phyloP scores from a whole-genome alignment of 2,329 filamentous ascomycete genomes.

The Epichloe elymi region DNA sequence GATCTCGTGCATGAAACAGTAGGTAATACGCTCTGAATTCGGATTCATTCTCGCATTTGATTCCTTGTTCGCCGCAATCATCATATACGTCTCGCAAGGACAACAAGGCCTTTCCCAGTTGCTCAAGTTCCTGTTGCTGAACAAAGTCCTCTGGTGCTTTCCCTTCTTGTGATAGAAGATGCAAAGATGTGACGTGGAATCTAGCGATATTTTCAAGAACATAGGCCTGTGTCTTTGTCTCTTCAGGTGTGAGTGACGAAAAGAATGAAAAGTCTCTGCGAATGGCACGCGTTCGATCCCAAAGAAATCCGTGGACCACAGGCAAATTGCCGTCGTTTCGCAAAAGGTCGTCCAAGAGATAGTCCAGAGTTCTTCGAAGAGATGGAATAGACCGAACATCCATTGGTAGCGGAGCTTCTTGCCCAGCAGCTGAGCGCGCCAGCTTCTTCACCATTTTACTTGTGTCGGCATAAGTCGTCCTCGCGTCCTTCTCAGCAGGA shows the following conservation, averaged over 20 bases:
- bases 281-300: slow-evolving; percentile 55
- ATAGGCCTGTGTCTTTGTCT: slow-evolving; percentile 46
- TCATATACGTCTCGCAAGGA: slow-evolving; percentile 55
- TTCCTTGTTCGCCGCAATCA: slow-evolving; percentile 45
- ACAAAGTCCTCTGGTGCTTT: slow-evolving; percentile 47
- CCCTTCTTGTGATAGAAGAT: slow-evolving; percentile 45
- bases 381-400: slow-evolving; percentile 50
- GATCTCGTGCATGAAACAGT: slow-evolving; percentile 46
- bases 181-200: slow-evolving; percentile 52
- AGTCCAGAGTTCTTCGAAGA: slow-evolving; percentile 47
- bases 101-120: slow-evolving; percentile 50
- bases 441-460: slow-evolving; percentile 52
- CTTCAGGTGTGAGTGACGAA: slow-evolving; percentile 42
- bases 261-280: slow-evolving; percentile 58
- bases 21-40: slow-evolving; percentile 56
- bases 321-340: slow-evolving; percentile 41
- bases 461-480: slow-evolving; percentile 32
- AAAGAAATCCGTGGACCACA: slow-evolving; percentile 47
- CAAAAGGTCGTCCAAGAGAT: slow-evolving; percentile 48
- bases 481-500: slow-evolving; percentile 37
- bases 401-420: slow-evolving; percentile 53
- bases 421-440: slow-evolving; percentile 53
- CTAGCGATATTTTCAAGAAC: slow-evolving; percentile 53
- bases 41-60: slow-evolving; percentile 47
- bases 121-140: slow-evolving; percentile 55